These are phyloP conservation scores for Cenchrus purpureus DNA, from an alignment of 176 grass and related monocot genomes.

Conservation along the genomic window DNA sequence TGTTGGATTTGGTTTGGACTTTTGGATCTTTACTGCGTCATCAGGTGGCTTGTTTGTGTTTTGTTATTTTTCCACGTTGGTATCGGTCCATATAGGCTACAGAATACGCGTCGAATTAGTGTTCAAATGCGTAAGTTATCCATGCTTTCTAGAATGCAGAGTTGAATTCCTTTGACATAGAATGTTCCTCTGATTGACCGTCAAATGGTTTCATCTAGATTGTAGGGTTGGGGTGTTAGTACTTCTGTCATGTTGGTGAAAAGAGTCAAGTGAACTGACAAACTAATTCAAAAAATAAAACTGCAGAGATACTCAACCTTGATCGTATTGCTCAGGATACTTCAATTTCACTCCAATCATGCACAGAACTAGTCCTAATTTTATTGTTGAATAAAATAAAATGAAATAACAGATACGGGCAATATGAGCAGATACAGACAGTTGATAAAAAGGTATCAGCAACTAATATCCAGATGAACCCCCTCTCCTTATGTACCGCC, in stretches of 20 bases:
- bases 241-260: background rate
- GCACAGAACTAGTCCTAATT: background rate
- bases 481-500: too few relatives aligned
- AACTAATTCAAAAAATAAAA: background rate
- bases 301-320: background rate
- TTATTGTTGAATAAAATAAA: background rate
- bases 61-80: background rate
- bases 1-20: background rate
- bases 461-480: too few relatives aligned
- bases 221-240: background rate
- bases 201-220: background rate
- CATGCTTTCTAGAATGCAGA: background rate
- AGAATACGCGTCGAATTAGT: background rate
- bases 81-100: background rate
- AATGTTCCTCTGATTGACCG: background rate
- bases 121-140: too few relatives aligned
- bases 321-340: background rate
- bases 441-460: background rate
- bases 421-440: background rate
- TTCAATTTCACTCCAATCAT: background rate
- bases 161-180: background rate
- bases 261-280: background rate
- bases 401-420: background rate
- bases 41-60: background rate
- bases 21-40: background rate